Conservation (phyloP, 2,329 filamentous ascomycete species). For the Sporothrix pseudoabietina region DNA sequence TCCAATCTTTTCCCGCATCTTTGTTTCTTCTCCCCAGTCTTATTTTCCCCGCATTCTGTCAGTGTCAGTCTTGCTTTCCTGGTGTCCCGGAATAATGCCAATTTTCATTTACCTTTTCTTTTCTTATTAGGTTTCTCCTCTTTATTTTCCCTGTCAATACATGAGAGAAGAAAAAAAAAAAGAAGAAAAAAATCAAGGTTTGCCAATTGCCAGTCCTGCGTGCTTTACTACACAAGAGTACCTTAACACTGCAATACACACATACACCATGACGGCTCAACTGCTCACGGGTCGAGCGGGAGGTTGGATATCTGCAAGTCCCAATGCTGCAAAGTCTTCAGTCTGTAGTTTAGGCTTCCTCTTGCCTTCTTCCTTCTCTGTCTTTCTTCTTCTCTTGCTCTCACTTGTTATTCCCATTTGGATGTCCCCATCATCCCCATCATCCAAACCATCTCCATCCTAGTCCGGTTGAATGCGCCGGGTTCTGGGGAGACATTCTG, state of each 20-base stretch:
- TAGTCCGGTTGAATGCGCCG: conserved; percentile 15
- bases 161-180: too few relatives aligned
- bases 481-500: not conserved
- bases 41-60: conserved; percentile 1
- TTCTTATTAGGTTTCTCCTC: not conserved
- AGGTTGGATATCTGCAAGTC: conserved; percentile 2
- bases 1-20: not conserved
- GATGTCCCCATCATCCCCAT: not conserved
- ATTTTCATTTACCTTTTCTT: too few relatives aligned
- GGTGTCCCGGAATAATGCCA: not conserved
- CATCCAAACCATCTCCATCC: not conserved
- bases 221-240: not conserved
- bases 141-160: not conserved
- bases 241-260: not conserved
- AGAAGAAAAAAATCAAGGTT: not conserved
- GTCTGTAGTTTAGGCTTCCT: not conserved
- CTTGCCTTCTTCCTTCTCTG: not conserved
- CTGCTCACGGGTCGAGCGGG: not conserved
- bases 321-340: not conserved
- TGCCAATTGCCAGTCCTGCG: not conserved
- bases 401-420: not conserved
- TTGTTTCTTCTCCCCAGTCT: not conserved
- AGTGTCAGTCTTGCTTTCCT: not conserved
- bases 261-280: not conserved
- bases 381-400: not conserved